Conservation (phyloP, 2,329 filamentous ascomycete genomes). For the Penicillium brevicompactum region DNA sequence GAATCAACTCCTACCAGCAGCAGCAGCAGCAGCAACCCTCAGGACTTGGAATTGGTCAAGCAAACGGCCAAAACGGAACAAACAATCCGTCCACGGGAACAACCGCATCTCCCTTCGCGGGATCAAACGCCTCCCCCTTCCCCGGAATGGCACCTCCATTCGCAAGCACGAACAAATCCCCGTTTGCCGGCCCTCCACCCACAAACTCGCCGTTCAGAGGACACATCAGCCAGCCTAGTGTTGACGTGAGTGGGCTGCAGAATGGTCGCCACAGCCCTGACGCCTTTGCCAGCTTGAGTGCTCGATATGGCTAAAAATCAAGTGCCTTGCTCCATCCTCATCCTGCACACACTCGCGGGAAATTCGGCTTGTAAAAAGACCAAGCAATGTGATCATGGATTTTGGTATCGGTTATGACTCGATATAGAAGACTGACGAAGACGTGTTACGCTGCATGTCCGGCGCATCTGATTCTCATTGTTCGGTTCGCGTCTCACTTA, state of each 20-base stretch:
- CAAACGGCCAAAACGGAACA: neutral
- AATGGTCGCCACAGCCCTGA: slow-evolving; percentile 54
- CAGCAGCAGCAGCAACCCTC: slow-evolving; percentile 3
- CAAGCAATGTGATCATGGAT: slow-evolving; percentile 7
- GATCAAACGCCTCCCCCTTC: slow-evolving; percentile 4
- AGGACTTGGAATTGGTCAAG: slow-evolving; percentile 4
- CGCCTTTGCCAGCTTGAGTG: slow-evolving; percentile 53
- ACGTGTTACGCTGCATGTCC: slow-evolving; percentile 16
- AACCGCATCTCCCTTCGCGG: neutral
- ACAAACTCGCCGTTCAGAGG: slow-evolving; percentile 22
- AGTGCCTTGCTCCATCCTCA: neutral
- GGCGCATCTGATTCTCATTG: slow-evolving; percentile 15
- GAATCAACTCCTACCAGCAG: slow-evolving; percentile 14
- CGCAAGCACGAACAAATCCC: slow-evolving; percentile 2
- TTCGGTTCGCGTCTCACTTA: slow-evolving; percentile 10
- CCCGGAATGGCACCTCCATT: slow-evolving; percentile 5
- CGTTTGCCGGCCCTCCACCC: slow-evolving; percentile 15
- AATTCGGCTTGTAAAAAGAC: no score
- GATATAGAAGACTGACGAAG: slow-evolving; percentile 21
- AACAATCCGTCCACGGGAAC: neutral
- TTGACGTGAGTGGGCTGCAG: slow-evolving; percentile 50
- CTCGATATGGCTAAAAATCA: slow-evolving; percentile 40
- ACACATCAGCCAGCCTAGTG: slow-evolving; percentile 52
- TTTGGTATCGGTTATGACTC: slow-evolving; percentile 1
- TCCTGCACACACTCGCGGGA: neutral